A percentile compares a stretch with the other conserved stretches of the same genome.
Evolutionary conservation across 1,284 basidiomycete species (phyloP).

Genomic region (Xanthoconium separans): DNA sequence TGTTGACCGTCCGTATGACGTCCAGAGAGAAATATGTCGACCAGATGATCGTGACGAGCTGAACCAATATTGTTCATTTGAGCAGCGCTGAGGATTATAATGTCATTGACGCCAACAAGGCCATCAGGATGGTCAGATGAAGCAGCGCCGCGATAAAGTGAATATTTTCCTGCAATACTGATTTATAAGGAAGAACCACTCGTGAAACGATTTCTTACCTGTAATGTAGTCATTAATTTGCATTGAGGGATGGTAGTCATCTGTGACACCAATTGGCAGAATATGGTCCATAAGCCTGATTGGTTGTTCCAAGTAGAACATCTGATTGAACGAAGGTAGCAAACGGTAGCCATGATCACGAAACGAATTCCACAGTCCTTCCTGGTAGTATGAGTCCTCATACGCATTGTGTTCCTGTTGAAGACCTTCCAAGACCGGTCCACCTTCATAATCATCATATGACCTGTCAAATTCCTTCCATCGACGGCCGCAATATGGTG

Average conservation of each 20-base stretch:
- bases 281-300: slow-evolving; percentile 10
- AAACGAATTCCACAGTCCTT: too few species aligned
- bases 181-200: too few species aligned
- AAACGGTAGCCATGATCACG: slow-evolving; percentile 17
- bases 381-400: too few species aligned
- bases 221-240: too few species aligned
- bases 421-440: slow-evolving; percentile 11
- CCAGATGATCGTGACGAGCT: not conserved
- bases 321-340: slow-evolving; percentile 9
- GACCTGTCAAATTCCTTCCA: not conserved
- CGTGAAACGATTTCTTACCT: too few species aligned
- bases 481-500: not conserved
- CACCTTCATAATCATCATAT: slow-evolving; percentile 15
- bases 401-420: not conserved
- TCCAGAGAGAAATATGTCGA: not conserved
- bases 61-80: not conserved
- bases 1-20: not conserved
- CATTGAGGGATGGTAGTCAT: too few species aligned
- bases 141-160: too few species aligned
- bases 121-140: not conserved
- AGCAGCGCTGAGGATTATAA: not conserved
- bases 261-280: too few species aligned
- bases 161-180: too few species aligned
- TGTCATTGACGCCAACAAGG: not conserved
- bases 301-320: slow-evolving; percentile 11